Evolutionary conservation across 2,329 filamentous ascomycete species (phyloP).

Genomic region (Curvularia verruculosa): DNA sequence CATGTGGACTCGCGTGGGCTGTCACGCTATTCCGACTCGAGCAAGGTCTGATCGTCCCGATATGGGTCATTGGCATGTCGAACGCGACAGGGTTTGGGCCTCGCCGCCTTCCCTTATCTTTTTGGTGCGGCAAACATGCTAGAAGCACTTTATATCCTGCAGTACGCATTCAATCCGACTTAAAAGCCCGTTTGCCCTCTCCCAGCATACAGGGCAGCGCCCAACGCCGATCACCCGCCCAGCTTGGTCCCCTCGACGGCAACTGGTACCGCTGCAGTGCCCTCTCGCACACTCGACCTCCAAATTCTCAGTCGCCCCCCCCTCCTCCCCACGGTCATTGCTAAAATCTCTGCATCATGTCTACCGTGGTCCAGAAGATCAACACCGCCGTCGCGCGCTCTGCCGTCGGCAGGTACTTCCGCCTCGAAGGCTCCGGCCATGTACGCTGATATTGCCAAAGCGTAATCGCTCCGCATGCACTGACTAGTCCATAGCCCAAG

Average conservation of each 20-base stretch:
- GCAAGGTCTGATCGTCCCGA: constrained; percentile 13
- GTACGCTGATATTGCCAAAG: constrained; percentile 58
- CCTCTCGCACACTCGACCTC: not conserved
- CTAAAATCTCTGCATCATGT: constrained; percentile 33
- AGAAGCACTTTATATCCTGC: constrained; percentile 26
- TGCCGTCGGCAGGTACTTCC: constrained; percentile 61
- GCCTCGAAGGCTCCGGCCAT: constrained; percentile 81
- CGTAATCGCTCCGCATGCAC: constrained; percentile 2
- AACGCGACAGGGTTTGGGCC: constrained; percentile 11
- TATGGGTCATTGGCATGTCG: constrained; percentile 15
- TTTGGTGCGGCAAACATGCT: constrained; percentile 38
- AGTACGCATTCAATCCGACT: constrained; percentile 12
- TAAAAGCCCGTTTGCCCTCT: constrained; percentile 19
- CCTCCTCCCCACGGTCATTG: constrained; percentile 5
- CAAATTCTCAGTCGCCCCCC: constrained; percentile 7
- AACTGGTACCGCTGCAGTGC: constrained; percentile 4
- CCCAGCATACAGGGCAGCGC: constrained; percentile 10
- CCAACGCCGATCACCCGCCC: constrained; percentile 15
- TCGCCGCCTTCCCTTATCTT: constrained; percentile 43
- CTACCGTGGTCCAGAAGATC: constrained; percentile 41
- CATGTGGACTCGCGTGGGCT: constrained; percentile 15
- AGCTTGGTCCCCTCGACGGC: constrained; percentile 9
- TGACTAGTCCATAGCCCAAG: constrained; percentile 41
- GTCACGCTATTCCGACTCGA: constrained; percentile 10
- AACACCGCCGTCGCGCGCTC: constrained; percentile 45